Conservation (phyloP, 306 rosid species). For the Gastrolobium villosum region DNA sequence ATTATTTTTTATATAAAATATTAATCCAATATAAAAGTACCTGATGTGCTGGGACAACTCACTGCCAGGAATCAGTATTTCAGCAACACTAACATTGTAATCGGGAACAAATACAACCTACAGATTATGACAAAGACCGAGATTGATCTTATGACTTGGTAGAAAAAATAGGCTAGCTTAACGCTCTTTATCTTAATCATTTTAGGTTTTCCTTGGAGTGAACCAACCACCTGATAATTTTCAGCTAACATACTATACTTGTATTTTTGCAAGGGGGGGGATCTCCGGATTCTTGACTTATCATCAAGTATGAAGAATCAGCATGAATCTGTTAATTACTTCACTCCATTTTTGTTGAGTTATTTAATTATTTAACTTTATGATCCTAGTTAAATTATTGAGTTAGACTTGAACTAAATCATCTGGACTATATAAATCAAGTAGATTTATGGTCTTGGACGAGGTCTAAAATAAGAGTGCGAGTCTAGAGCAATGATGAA, state of each 20-base stretch:
- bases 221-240: constrained; percentile 2
- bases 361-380: background rate
- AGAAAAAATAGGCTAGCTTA: background rate
- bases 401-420: constrained; percentile 11
- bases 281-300: background rate
- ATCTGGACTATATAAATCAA: background rate
- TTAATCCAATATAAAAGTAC: constrained; percentile 47
- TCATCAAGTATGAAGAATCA: background rate
- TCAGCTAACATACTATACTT: constrained; percentile 22
- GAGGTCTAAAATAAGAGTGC: no score
- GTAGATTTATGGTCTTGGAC: background rate
- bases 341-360: background rate
- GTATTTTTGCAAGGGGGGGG: background rate
- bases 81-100: constrained; percentile 94
- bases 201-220: constrained; percentile 13
- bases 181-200: background rate
- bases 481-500: background rate
- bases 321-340: background rate
- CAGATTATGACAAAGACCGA: constrained; percentile 15
- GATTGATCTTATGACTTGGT: background rate
- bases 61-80: constrained; percentile 92
- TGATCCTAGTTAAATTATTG: background rate
- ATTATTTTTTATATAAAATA: background rate
- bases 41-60: constrained; percentile 98
- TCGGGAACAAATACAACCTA: constrained; percentile 96